Conservation (phyloP, 2,329 filamentous ascomycete genomes). For the Juglanconis juglandina region DNA sequence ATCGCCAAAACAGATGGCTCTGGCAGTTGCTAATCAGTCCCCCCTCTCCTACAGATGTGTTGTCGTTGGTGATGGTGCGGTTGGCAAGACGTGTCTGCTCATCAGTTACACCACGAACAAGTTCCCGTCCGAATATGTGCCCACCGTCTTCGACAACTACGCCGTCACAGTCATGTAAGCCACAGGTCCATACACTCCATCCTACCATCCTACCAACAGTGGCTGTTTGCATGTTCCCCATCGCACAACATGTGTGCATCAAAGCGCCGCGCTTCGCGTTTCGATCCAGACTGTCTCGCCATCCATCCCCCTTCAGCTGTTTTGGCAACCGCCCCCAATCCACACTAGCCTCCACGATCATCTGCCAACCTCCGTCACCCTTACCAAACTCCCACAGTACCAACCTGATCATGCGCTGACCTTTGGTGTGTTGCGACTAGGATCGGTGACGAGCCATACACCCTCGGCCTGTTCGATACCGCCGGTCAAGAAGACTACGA, state of each 20-base stretch:
- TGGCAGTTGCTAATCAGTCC: slow-evolving; percentile 17
- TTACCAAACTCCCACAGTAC: not conserved
- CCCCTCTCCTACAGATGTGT: slow-evolving; percentile 68
- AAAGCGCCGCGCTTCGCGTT: slow-evolving; percentile 11
- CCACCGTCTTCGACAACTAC: slow-evolving; percentile 99
- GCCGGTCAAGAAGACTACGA: slow-evolving; percentile 99
- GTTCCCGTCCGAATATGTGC: slow-evolving; percentile 99
- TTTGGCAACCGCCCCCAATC: not conserved
- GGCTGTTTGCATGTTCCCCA: slow-evolving; percentile 12
- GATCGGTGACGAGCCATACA: slow-evolving; percentile 99
- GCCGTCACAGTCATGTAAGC: slow-evolving; percentile 98
- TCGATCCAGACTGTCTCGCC: not conserved
- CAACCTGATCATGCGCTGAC: slow-evolving; percentile 4
- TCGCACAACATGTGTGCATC: slow-evolving; percentile 11
- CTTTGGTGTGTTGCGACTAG: slow-evolving; percentile 43
- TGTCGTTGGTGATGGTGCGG: slow-evolving; percentile 97
- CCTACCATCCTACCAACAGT: not conserved
- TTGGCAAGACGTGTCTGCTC: slow-evolving; percentile 97
- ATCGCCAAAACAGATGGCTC: not conserved
- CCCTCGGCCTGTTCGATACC: slow-evolving; percentile 94
- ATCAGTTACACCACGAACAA: slow-evolving; percentile 99
- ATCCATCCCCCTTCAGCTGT: not conserved
- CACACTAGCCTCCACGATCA: not conserved
- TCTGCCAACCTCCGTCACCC: not conserved
- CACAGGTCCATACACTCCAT: slow-evolving; percentile 28